Base-by-base conservation (phyloP, 371 early-diverging fungal genomes). In the Mucor ambiguus region DNA sequence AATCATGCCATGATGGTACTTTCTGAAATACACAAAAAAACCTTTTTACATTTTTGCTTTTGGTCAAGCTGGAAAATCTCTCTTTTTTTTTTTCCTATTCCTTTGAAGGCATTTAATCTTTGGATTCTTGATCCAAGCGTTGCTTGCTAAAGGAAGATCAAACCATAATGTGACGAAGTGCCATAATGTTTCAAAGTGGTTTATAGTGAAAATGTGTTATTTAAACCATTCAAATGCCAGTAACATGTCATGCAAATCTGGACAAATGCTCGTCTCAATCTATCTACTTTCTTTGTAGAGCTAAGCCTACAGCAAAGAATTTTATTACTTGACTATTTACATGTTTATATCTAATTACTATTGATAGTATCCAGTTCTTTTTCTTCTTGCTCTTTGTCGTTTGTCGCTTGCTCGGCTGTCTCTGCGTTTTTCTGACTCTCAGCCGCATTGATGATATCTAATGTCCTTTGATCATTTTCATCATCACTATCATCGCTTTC, bases 401-500 rank as follows among this genome's bases (percentile, higher is more conserved):
- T 24, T 4, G 4, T 49, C 20, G 6, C 44, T 26, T 49, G 22
- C 22, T 49, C 49, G 24, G 12, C n/a, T 11, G 24, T 49, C 24
- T 26, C 49, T 24, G 24, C 24, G 24, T 24, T 4, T 49, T 49
- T 2, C 9, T 22, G 12, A 8, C 8, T 49, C 12, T 49, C 24
- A 48, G 20, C 49, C 24, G 49, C 11, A 49, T 26, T 24, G 24
- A 24, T 26, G 4, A 49, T 9, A 26, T 20, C 26, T 11, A 5
- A 49, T 2, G 24, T 26, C 22, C 12, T 26, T 49, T 49, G 49
- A 2, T 49, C 26, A 24, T 49, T 49, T 12, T 65, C 65, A 29
- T 59, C 52, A 12, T 65, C 59, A 37, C 59, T 66, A 2, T 54
- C 60, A 55, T 46, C 43, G 49, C 48, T 48, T 18, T 59, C 65